Percentiles rank a stretch among this genome's conserved stretches.
These are phyloP conservation scores for Rubroshorea leprosula DNA, from an alignment of 345 rosid species.

Conservation along the genomic window DNA sequence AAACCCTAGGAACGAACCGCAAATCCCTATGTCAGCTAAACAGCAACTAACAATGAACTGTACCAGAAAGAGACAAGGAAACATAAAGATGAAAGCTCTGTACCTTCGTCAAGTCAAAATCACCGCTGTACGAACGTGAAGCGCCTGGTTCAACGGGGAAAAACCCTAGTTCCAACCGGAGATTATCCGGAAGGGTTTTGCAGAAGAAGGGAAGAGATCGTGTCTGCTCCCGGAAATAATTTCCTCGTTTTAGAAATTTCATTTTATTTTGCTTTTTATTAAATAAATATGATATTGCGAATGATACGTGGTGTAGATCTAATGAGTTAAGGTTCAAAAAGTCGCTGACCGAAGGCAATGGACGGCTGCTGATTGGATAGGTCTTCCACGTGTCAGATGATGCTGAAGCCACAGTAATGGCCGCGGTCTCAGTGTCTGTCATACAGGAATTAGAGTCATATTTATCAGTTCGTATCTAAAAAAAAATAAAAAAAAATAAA, in stretches of 20 bases:
- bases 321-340: not conserved
- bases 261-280: not conserved
- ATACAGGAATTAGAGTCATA: too few species aligned
- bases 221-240: not conserved
- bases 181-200: not conserved
- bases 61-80: not conserved
- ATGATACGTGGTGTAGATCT: conserved; percentile 12
- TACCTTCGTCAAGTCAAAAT: not conserved
- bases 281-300: not conserved
- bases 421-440: too few species aligned
- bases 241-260: not conserved
- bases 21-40: not conserved
- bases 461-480: too few species aligned
- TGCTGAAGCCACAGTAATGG: not conserved
- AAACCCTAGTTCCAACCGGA: not conserved
- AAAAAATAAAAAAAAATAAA: too few species aligned
- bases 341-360: not conserved
- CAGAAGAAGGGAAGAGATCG: not conserved
- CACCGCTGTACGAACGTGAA: not conserved
- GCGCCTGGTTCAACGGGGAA: not conserved
- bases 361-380: not conserved
- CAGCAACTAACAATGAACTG: not conserved
- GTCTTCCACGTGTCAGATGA: not conserved
- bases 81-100: not conserved
- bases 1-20: conserved; percentile 7